These are phyloP conservation scores for Cercospora janseana DNA, from an alignment of 2,329 filamentous ascomycete genomes.

Conservation along the genomic window DNA sequence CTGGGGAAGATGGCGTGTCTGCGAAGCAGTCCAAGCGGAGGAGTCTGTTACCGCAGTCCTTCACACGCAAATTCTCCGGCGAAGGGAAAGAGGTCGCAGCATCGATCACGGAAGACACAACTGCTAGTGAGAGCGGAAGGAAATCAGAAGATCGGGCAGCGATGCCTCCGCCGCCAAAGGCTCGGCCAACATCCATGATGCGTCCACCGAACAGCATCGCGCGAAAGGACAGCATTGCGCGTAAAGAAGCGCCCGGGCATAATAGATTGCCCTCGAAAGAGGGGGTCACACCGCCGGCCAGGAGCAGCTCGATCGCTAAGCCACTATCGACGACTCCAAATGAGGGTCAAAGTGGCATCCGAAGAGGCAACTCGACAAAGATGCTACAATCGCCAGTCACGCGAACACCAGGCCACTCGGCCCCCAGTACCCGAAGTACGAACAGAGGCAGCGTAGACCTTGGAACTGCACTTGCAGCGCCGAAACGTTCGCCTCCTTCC, in stretches of 20 bases:
- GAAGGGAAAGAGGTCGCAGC: constrained; percentile 22
- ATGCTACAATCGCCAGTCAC: constrained; percentile 27
- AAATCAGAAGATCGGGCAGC: constrained; percentile 24
- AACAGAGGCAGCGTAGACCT: constrained; percentile 18
- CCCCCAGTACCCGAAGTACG: constrained; percentile 1
- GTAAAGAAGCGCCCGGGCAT: constrained; percentile 18
- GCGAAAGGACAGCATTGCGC: constrained; percentile 24
- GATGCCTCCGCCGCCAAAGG: constrained; percentile 34
- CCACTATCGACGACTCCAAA: constrained; percentile 5
- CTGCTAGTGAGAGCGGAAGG: constrained; percentile 19
- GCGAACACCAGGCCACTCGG: constrained; percentile 19
- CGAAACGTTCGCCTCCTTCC: constrained; percentile 8
- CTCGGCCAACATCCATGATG: constrained; percentile 24
- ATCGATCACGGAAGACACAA: constrained; percentile 27
- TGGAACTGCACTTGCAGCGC: constrained; percentile 12
- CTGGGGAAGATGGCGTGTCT: constrained; percentile 1
- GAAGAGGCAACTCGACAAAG: constrained; percentile 29
- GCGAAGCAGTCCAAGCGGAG: constrained; percentile 33
- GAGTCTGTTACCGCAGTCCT: constrained; percentile 36
- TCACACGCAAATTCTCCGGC: constrained; percentile 25
- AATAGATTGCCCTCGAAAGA: constrained; percentile 24
- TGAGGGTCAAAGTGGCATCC: constrained; percentile 14
- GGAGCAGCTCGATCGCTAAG: constrained; percentile 14
- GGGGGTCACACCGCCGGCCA: constrained; percentile 6
- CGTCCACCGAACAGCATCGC: constrained; percentile 22